Conservation (phyloP, 768 basidiomycete species). For the Amanita muscaria region DNA sequence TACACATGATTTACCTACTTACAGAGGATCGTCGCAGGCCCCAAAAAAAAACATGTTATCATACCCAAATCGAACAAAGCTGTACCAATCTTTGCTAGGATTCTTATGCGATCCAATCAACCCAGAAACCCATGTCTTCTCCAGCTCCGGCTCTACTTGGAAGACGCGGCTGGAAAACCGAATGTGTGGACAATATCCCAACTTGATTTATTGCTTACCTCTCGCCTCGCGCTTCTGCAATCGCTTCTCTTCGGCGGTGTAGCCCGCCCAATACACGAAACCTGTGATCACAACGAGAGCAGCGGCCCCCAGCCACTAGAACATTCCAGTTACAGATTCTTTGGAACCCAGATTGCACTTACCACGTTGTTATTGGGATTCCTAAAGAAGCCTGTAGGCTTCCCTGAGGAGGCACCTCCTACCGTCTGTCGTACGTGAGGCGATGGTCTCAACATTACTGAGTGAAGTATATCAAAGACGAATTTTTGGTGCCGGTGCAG, state of each 20-base stretch:
- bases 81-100: not conserved
- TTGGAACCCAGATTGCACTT: not conserved
- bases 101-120: not conserved
- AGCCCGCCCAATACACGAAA: slow-evolving; percentile 21
- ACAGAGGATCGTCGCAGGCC: not conserved
- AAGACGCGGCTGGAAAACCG: slow-evolving; percentile 1
- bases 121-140: not conserved
- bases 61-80: too few relatives aligned
- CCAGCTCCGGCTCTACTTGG: slow-evolving; percentile 1
- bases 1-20: not conserved
- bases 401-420: not conserved
- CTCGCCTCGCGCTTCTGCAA: slow-evolving; percentile 6
- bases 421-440: slow-evolving; percentile 5
- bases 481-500: not conserved
- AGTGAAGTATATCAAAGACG: not conserved
- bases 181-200: not conserved
- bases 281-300: slow-evolving; percentile 18
- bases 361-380: slow-evolving; percentile 8
- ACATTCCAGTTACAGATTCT: not conserved
- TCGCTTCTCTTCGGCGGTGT: slow-evolving; percentile 15
- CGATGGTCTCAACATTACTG: slow-evolving; percentile 5
- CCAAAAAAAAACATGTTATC: not conserved
- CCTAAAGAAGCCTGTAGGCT: slow-evolving; percentile 4
- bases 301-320: slow-evolving; percentile 17
- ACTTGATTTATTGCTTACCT: not conserved